A percentile compares a stretch with the other conserved stretches of the same genome.
phyloP scores from a whole-genome alignment of 1,284 basidiomycete species.

The Ustilago sp. region DNA sequence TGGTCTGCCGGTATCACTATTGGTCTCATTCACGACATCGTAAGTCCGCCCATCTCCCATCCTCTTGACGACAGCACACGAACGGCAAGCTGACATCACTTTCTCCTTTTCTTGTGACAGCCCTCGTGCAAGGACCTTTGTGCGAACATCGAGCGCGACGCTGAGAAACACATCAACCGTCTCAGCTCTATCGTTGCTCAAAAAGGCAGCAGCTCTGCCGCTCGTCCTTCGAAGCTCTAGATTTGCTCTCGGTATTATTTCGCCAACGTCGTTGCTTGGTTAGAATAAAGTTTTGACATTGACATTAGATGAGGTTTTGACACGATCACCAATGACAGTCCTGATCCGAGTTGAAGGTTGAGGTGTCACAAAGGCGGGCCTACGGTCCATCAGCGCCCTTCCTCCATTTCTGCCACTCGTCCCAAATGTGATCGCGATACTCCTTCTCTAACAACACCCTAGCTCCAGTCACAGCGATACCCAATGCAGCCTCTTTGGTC shows the following conservation, averaged over 20 bases:
- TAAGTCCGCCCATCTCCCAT: constrained; percentile 34
- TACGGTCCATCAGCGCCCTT: constrained; percentile 42
- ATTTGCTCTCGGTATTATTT: not conserved
- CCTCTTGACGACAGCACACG: not conserved
- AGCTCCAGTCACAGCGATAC: constrained; percentile 67
- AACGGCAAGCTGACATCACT: not conserved
- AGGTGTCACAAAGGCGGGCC: not conserved
- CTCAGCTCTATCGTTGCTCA: constrained; percentile 43
- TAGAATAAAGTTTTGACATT: constrained; percentile 1
- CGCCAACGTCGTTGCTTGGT: not conserved
- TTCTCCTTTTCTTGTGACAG: constrained; percentile 10
- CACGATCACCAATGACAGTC: no score
- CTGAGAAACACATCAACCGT: constrained; percentile 77
- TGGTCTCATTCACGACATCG: constrained; percentile 85
- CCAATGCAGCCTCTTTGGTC: constrained; percentile 69
- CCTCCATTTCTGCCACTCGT: constrained; percentile 51
- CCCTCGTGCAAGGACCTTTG: constrained; percentile 85
- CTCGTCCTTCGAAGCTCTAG: constrained; percentile 42
- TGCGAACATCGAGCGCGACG: constrained; percentile 79
- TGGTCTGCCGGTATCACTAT: constrained; percentile 85
- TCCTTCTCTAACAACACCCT: constrained; percentile 67
- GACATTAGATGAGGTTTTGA: not conserved
- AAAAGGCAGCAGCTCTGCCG: constrained; percentile 34
- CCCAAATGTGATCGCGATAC: constrained; percentile 61
- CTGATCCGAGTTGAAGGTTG: not conserved